These are phyloP conservation scores for Chrysopogon serrulatus DNA, from an alignment of 176 grass and related monocot genomes.

Conservation along the genomic window DNA sequence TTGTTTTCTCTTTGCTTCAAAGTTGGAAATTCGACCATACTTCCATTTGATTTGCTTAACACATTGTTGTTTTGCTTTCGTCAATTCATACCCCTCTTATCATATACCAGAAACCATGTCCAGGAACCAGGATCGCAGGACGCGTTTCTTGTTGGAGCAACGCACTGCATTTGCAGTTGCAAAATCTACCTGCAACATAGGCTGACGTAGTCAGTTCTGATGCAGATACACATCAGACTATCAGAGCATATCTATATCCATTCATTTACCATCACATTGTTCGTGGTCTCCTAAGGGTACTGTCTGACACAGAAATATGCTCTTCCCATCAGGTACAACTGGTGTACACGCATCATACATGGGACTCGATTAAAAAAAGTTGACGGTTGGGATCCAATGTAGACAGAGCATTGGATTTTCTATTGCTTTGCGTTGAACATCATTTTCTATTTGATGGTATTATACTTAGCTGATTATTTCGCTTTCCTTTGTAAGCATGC, in stretches of 20 bases:
- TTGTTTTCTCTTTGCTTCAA: background rate
- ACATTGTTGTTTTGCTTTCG: no score
- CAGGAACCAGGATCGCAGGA: no score
- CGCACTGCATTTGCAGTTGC: background rate
- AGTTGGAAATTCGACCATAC: background rate
- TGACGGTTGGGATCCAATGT: background rate
- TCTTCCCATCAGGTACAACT: background rate
- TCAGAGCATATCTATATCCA: background rate
- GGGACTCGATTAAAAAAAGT: background rate
- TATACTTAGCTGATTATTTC: background rate
- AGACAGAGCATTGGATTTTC: background rate
- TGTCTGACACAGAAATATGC: background rate
- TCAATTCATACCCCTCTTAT: background rate
- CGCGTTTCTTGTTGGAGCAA: background rate
- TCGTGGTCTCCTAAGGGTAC: background rate
- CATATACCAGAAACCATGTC: background rate
- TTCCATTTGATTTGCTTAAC: background rate
- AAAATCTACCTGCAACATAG: background rate
- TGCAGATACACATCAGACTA: background rate
- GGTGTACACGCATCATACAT: background rate
- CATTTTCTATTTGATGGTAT: background rate
- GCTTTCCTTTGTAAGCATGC: background rate
- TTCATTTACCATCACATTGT: background rate
- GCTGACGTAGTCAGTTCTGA: background rate
- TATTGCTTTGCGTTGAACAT: background rate